A percentile compares a stretch with the other conserved stretches of the same genome.
Evolutionary conservation across 2,329 filamentous ascomycete species (phyloP).

Genomic region (Diaporthe aspalathi): DNA sequence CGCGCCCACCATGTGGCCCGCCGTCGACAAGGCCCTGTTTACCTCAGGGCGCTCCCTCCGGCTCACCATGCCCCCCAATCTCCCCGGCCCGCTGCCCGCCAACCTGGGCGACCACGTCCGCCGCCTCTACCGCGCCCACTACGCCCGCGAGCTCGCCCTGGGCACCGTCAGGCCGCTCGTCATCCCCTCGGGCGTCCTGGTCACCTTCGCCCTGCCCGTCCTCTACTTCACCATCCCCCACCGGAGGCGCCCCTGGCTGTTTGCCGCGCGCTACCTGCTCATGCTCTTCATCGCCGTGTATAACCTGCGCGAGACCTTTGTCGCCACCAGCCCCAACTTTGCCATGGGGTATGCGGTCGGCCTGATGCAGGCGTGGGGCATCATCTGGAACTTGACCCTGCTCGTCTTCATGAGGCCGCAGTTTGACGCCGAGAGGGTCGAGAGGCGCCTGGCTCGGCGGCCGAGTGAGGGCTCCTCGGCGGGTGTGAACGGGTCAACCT

Average conservation of each 20-base stretch:
- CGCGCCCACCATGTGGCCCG: slow-evolving; percentile 28
- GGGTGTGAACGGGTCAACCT: background rate
- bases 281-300: slow-evolving; percentile 56
- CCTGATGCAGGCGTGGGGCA: slow-evolving; percentile 61
- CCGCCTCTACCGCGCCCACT: slow-evolving; percentile 39
- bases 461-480: slow-evolving; percentile 28
- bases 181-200: slow-evolving; percentile 63
- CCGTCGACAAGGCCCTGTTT: slow-evolving; percentile 4
- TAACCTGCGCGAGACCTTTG: slow-evolving; percentile 55
- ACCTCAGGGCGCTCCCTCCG: slow-evolving; percentile 18
- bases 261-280: slow-evolving; percentile 62
- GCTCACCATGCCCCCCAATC: slow-evolving; percentile 16
- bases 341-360: slow-evolving; percentile 63
- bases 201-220: slow-evolving; percentile 60
- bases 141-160: slow-evolving; percentile 48
- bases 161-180: slow-evolving; percentile 61
- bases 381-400: slow-evolving; percentile 60
- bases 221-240: slow-evolving; percentile 70
- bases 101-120: slow-evolving; percentile 35
- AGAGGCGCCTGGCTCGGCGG: slow-evolving; percentile 48
- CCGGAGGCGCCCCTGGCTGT: slow-evolving; percentile 60
- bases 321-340: slow-evolving; percentile 63
- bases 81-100: slow-evolving; percentile 6
- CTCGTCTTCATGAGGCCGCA: slow-evolving; percentile 68
- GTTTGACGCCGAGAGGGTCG: slow-evolving; percentile 64